Conservation (phyloP, 345 rosid species). For the Brassica carinata region DNA sequence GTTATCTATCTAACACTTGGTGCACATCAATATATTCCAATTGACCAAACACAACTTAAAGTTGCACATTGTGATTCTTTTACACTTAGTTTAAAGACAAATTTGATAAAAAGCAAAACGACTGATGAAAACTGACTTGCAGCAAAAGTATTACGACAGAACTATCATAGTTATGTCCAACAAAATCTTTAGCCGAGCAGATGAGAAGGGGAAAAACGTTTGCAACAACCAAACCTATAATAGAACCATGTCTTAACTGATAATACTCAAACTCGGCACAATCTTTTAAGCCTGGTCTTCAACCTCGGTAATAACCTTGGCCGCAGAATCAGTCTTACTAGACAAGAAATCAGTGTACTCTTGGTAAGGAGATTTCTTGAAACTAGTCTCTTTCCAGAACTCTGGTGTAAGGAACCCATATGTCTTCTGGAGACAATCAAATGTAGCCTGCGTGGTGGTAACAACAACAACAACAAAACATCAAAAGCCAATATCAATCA, state of each 20-base stretch:
- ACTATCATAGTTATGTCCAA: neutral
- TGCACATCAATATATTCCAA: neutral
- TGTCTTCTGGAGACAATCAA: constrained; percentile 42
- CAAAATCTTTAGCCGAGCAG: neutral
- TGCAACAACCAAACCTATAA: neutral
- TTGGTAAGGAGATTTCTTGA: constrained; percentile 33
- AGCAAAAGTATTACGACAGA: neutral
- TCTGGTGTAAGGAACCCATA: constrained; percentile 47
- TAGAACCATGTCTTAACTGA: neutral
- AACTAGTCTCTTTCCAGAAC: constrained; percentile 43
- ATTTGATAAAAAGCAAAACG: neutral
- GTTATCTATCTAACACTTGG: neutral
- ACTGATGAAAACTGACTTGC: neutral
- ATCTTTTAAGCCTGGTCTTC: constrained; percentile 33
- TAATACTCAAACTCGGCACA: neutral
- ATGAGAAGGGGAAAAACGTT: neutral
- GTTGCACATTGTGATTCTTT: neutral
- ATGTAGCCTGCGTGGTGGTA: constrained; percentile 29
- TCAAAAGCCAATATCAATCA: neutral
- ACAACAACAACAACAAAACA: neutral
- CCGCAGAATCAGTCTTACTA: neutral
- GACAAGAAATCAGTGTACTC: constrained; percentile 37
- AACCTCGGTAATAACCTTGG: neutral
- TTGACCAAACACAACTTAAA: neutral
- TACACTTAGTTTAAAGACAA: neutral